phyloP scores from a whole-genome alignment of 176 grass and related monocot species.

The Hordeum marinum region DNA sequence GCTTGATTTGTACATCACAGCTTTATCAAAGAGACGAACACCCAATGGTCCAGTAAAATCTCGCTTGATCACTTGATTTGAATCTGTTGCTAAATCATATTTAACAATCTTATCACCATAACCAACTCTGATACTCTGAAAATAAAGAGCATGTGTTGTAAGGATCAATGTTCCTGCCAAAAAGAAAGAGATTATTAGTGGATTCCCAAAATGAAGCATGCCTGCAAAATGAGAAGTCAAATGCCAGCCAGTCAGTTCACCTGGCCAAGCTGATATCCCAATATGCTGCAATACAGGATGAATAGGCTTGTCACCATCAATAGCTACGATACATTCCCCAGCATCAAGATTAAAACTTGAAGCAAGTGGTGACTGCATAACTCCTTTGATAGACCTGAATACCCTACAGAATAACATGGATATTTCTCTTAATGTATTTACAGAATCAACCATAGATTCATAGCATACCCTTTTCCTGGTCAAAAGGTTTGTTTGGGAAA shows the following conservation, averaged over 20 bases:
- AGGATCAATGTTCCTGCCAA: constrained; percentile 81
- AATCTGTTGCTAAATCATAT: constrained; percentile 62
- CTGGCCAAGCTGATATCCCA: constrained; percentile 77
- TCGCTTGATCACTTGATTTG: constrained; percentile 75
- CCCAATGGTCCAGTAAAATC: constrained; percentile 78
- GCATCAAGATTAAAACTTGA: constrained; percentile 53
- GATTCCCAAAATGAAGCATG: constrained; percentile 9
- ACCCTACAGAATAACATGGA: constrained; percentile 32
- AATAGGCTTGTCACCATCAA: constrained; percentile 73
- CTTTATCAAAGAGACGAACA: constrained; percentile 88
- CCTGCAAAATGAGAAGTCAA: background rate
- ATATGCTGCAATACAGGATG: constrained; percentile 73
- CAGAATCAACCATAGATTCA: constrained; percentile 3
- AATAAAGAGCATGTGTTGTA: constrained; percentile 92
- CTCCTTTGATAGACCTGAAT: constrained; percentile 51
- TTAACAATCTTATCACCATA: constrained; percentile 60
- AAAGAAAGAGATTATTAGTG: constrained; percentile 24
- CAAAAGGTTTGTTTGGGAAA: too few species aligned
- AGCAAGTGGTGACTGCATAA: constrained; percentile 33
- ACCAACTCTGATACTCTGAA: constrained; percentile 64
- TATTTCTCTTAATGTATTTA: background rate
- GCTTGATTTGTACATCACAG: constrained; percentile 79
- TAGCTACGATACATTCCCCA: constrained; percentile 72
- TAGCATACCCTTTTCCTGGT: too few species aligned
- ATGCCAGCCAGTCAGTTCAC: constrained; percentile 34